Percentiles rank a stretch among this genome's conserved stretches.
These are phyloP conservation scores for Leccinum angustisporum DNA, from an alignment of 1,284 basidiomycete genomes.

Conservation along the genomic window DNA sequence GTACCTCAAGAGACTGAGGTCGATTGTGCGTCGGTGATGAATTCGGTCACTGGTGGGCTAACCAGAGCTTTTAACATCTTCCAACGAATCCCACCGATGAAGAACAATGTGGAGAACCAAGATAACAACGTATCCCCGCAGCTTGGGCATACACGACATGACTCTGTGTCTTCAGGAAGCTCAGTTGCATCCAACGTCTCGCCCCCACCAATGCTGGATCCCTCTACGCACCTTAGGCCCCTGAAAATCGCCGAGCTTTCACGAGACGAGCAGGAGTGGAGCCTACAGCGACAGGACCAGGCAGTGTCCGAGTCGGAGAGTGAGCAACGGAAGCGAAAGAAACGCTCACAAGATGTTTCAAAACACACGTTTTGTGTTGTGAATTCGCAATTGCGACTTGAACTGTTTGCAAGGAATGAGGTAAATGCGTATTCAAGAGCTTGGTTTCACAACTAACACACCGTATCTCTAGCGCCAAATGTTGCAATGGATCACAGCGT, in stretches of 20 bases:
- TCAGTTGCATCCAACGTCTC: slow-evolving; percentile 41
- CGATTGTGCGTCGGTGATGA: slow-evolving; percentile 43
- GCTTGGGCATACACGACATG: slow-evolving; percentile 19
- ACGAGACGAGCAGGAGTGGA: slow-evolving; percentile 27
- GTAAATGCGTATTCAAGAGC: slow-evolving; percentile 36
- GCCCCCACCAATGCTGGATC: slow-evolving; percentile 63
- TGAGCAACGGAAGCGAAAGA: slow-evolving; percentile 45
- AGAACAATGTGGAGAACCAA: slow-evolving; percentile 2
- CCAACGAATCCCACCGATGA: slow-evolving; percentile 16
- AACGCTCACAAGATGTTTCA: slow-evolving; percentile 57
- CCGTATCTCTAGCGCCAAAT: slow-evolving; percentile 73
- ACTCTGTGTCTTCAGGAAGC: slow-evolving; percentile 30
- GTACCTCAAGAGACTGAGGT: slow-evolving; percentile 17
- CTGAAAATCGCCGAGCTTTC: slow-evolving; percentile 31
- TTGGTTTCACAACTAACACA: slow-evolving; percentile 2
- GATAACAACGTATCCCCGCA: slow-evolving; percentile 2
- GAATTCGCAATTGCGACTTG: slow-evolving; percentile 89
- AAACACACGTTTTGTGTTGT: slow-evolving; percentile 94
- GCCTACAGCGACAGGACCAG: slow-evolving; percentile 21
- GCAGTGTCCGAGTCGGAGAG: slow-evolving; percentile 21
- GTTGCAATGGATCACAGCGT: slow-evolving; percentile 94
- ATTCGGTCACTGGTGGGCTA: slow-evolving; percentile 50
- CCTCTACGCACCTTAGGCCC: slow-evolving; percentile 70
- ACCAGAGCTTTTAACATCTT: slow-evolving; percentile 45
- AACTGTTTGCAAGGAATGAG: slow-evolving; percentile 88